Base-by-base conservation (phyloP, 2,329 filamentous ascomycete genomes). In the Microdochium trichocladiopsis region DNA sequence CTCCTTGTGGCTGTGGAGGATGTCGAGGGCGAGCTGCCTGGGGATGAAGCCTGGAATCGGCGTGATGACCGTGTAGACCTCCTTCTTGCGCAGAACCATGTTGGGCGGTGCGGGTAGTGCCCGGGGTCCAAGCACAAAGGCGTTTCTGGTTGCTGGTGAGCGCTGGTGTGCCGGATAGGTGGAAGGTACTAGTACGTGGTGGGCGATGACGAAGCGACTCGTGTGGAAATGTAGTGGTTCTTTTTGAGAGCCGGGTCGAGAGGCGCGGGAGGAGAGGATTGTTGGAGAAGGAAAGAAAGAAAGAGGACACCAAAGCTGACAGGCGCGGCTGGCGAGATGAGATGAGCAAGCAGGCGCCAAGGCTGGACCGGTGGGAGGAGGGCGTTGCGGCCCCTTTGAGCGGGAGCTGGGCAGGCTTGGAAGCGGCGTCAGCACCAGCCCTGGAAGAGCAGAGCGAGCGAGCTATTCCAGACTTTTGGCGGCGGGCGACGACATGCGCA, bases 11-110 rank as follows among this genome's bases (percentile, higher is more conserved):
- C 80, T 80, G 65, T 88, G 85, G 53, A 88, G 79, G 64, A 88
- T 86, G 64, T 88, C 84, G 69, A 88, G 77, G 58, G 85, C 85
- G 51, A 88, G 76, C 65, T 88, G 83, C 55, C 85, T 83, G 18
- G 85, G 85, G 57, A 88, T 86, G 67, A 83, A 85, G 62, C 76
- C 74, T 28, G 85, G 85, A 50, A 88, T 86, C 47, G 84, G 83
- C 53, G 85, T 88, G 63, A 88, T 79, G 58, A 86, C 79, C 24
- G 83, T 87, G 66, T 86, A 85, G 24, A 76, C 74, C 56, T 82
- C 79, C 64, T 85, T 87, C 66, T 83, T 87, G 58, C 77, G 74
- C 56, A 83, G 67, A 72, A 82, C 80, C 55, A 65, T 69, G 56
- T 53, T 59, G 52, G 52, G 48, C 45, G 43, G 18, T 22, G 41